Percentiles rank a stretch among this genome's conserved stretches.
These are phyloP conservation scores for Blastocystis hominis DNA, from an alignment of 352 stramenopile species.

Conservation along the genomic window DNA sequence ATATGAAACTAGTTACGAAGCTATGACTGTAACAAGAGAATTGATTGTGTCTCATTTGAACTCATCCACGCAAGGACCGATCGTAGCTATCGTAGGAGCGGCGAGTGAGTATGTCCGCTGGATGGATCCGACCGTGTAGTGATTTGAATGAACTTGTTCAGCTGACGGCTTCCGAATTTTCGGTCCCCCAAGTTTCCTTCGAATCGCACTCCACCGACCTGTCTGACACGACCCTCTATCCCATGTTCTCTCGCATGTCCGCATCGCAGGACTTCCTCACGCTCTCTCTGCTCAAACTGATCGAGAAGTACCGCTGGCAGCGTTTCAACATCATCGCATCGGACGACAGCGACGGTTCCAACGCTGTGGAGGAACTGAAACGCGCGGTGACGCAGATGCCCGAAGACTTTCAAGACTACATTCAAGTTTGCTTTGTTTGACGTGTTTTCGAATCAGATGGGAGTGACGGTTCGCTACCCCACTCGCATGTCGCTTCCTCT, in stretches of 20 bases:
- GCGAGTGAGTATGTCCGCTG: neutral
- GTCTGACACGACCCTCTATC: neutral
- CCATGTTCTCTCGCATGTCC: neutral
- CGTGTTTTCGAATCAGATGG: neutral
- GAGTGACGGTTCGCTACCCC: neutral
- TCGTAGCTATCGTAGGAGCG: slow-evolving; percentile 5
- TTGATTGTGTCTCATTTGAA: neutral
- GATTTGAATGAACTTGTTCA: slow-evolving; percentile 34
- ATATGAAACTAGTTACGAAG: neutral
- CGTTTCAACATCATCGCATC: slow-evolving; percentile 40
- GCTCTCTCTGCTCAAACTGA: slow-evolving; percentile 12
- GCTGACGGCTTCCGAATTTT: neutral
- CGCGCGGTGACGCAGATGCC: neutral
- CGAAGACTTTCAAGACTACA: slow-evolving; percentile 13
- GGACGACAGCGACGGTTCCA: slow-evolving; percentile 31
- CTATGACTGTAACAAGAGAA: neutral
- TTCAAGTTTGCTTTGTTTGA: neutral
- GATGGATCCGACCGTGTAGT: neutral
- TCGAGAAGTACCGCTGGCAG: slow-evolving; percentile 40
- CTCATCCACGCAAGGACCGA: neutral
- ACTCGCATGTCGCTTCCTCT: neutral
- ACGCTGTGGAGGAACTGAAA: neutral
- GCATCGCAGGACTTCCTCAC: slow-evolving; percentile 28
- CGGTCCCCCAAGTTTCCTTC: neutral
- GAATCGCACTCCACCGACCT: slow-evolving; percentile 34